A percentile compares a stretch with the other conserved stretches of the same genome.
Evolutionary conservation across 1,284 basidiomycete species (phyloP).

Genomic region (Calocybe gambosa): DNA sequence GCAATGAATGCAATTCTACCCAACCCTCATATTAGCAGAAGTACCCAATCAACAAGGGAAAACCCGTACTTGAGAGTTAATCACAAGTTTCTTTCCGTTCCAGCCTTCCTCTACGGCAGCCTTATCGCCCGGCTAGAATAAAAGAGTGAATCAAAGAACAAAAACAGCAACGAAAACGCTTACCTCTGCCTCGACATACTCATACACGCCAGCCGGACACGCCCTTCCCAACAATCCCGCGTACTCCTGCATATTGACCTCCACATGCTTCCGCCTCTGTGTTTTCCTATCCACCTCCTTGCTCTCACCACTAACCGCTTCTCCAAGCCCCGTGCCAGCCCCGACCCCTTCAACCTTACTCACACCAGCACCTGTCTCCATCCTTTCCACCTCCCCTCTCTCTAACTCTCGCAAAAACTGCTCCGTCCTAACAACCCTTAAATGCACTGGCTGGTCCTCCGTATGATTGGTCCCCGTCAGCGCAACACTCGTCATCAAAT

Average conservation of each 20-base stretch:
- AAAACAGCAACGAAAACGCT: not conserved
- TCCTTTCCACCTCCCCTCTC: conserved; percentile 17
- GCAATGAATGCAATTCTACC: conserved; percentile 85
- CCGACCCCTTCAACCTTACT: conserved; percentile 19
- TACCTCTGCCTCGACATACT: conserved; percentile 80
- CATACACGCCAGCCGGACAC: conserved; percentile 96
- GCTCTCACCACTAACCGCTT: too few species aligned
- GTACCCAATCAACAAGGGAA: not conserved
- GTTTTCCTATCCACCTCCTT: conserved; percentile 34
- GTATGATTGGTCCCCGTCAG: conserved; percentile 96
- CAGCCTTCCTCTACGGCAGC: conserved; percentile 51
- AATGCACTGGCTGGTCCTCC: conserved; percentile 92
- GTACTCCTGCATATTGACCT: conserved; percentile 74
- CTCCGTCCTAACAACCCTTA: conserved; percentile 49
- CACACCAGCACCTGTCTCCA: conserved; percentile 30
- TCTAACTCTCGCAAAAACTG: conserved; percentile 41
- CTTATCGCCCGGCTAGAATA: conserved; percentile 29
- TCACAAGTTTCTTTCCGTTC: conserved; percentile 86
- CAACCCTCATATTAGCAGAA: not conserved
- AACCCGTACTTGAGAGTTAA: conserved; percentile 81
- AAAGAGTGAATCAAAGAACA: conserved; percentile 5
- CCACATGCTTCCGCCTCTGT: conserved; percentile 61
- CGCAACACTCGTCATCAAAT: conserved; percentile 86
- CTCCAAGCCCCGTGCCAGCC: conserved; percentile 16
- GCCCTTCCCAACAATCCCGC: conserved; percentile 85